These are phyloP conservation scores for Eucalyptus cladocalyx DNA, from an alignment of 345 rosid species.

Conservation along the genomic window DNA sequence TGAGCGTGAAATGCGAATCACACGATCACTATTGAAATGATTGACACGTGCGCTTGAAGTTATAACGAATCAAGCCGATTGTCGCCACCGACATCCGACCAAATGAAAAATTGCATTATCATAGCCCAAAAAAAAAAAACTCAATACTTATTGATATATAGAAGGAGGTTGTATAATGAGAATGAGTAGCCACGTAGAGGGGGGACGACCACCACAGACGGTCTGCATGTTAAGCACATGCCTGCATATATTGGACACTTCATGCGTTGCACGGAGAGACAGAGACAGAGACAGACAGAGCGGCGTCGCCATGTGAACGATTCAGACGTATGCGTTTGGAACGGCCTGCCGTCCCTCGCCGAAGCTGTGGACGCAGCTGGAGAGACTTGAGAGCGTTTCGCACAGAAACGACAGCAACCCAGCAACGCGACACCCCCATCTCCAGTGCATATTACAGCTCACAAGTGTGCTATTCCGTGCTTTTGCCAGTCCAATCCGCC, in stretches of 20 bases:
- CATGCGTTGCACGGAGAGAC: neutral
- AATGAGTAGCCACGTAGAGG: neutral
- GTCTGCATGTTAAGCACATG: neutral
- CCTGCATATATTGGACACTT: neutral
- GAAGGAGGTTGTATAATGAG: neutral
- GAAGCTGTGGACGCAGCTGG: neutral
- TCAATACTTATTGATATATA: neutral
- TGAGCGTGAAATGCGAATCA: neutral
- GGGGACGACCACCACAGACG: neutral
- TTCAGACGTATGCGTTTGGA: neutral
- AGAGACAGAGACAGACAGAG: too few species aligned
- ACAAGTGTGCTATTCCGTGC: neutral
- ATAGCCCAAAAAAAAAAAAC: neutral
- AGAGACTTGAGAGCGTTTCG: neutral
- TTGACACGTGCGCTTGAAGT: neutral
- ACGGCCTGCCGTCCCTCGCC: neutral
- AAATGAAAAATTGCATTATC: neutral
- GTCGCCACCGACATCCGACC: neutral
- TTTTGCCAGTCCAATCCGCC: neutral
- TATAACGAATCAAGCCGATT: neutral
- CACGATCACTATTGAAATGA: neutral
- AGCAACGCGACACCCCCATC: neutral
- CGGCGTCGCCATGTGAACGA: neutral
- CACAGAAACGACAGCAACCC: neutral
- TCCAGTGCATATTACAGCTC: neutral